A percentile compares a stretch with the other conserved stretches of the same genome.
phyloP scores from a whole-genome alignment of 2,329 filamentous ascomycete genomes.

The Curvularia spicifera region DNA sequence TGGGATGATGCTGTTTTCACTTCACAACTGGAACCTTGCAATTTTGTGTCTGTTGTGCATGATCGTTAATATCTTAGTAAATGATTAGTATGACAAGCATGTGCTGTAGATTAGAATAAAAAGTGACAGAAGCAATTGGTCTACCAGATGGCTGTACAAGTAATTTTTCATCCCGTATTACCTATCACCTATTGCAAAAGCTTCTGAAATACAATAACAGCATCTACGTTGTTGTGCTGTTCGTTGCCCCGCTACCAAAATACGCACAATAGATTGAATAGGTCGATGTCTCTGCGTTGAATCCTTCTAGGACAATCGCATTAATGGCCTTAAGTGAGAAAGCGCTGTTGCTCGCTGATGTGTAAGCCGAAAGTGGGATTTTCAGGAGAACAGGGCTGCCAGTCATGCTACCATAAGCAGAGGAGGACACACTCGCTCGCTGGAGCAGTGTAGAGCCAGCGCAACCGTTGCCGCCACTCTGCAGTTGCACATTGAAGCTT shows the following conservation, averaged over 20 bases:
- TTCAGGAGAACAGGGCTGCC: slow-evolving; percentile 9
- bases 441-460: slow-evolving; percentile 6
- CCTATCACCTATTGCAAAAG: not conserved
- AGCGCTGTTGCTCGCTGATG: not conserved
- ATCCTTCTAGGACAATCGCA: slow-evolving; percentile 11
- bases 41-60: not conserved
- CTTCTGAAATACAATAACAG: not conserved
- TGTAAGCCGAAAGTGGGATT: slow-evolving; percentile 11
- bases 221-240: not conserved
- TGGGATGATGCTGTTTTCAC: not conserved
- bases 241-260: slow-evolving; percentile 4
- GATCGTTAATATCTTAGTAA: not conserved
- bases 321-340: slow-evolving; percentile 11
- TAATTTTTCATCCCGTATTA: not conserved
- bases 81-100: not conserved
- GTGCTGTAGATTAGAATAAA: not conserved
- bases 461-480: slow-evolving; percentile 9
- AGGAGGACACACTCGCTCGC: slow-evolving; percentile 7
- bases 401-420: slow-evolving; percentile 8
- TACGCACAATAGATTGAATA: slow-evolving; percentile 16
- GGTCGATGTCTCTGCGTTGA: slow-evolving; percentile 6
- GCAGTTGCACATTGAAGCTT: slow-evolving; percentile 14
- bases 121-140: not conserved
- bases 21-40: not conserved
- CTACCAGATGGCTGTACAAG: not conserved